phyloP scores from a whole-genome alignment of 2,329 filamentous ascomycete species.

The Sporothrix pseudoabietina region DNA sequence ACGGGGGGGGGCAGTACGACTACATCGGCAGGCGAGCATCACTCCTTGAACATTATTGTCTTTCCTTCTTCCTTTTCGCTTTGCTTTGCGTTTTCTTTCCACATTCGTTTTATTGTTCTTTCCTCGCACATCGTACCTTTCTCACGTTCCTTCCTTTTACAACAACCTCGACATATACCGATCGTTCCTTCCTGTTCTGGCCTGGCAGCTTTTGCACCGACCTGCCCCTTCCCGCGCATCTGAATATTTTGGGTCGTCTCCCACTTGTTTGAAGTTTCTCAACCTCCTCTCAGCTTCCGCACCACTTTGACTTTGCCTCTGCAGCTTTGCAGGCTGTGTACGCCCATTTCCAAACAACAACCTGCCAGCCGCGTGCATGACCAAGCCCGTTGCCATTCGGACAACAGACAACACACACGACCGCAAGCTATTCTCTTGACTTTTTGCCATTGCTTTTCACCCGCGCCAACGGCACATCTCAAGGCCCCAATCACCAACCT shows the following conservation, averaged over 20 bases:
- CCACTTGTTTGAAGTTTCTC: neutral
- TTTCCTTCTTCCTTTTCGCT: neutral
- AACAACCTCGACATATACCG: neutral
- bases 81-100: neutral
- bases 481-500: neutral
- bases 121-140: neutral
- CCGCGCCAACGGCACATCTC: neutral
- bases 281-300: neutral
- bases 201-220: constrained; percentile 9
- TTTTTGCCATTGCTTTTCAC: neutral
- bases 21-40: constrained; percentile 15
- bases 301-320: neutral
- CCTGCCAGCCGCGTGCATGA: constrained; percentile 2
- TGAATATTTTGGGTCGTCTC: neutral
- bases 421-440: neutral
- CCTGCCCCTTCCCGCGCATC: neutral
- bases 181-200: constrained; percentile 9
- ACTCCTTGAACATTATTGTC: neutral
- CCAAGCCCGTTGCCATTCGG: neutral
- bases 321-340: neutral
- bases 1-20: constrained; percentile 19
- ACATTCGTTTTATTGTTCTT: neutral
- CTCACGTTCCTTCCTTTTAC: constrained; percentile 1
- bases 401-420: neutral
- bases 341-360: neutral